Evolutionary conservation across 805 yeast genomes (phyloP), one percentile per base, ranked within the genome.

Genomic region (Saturnispora zaruensis): DNA sequence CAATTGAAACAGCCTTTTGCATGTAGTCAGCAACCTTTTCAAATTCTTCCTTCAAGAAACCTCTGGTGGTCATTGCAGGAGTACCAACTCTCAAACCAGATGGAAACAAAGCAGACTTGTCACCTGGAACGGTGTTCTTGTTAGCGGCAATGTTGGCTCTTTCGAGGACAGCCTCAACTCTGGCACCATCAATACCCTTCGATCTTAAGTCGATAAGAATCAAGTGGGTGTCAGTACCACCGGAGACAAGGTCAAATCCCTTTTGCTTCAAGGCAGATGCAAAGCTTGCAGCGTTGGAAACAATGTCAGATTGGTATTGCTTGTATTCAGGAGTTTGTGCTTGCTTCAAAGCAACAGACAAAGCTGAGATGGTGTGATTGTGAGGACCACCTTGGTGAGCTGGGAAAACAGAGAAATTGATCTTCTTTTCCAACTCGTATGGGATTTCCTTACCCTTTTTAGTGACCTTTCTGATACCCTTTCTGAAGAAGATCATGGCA

Each of bases 381-480:
- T 93, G 98, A 62, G 99, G 99, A 68, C 99, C 99, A 77, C 99
- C 99, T 77, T 93, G 99, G 73, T 93, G 99, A 59, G 96, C 99
- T 63, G 99, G 99, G 91, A 93, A 93, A 49, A 93, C 99, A 8
- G 97, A 89, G 71, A 93, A 93, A 78, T 93, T 93, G 73, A 93
- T 90, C 68, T 87, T 87, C 70, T 81, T 84, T 72, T 93, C 98
- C 69, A 93, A 81, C 62, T 93, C 97, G 71, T 90, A 93, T 52
- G 75, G 72, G 52, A 88, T 74, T 72, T 89, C 96, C 74, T 88
- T 87, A 64, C 98, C 98, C 62, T 88, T 86, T 76, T 90, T 89
- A 65, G 86, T 85, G 58, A 82, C 80, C 53, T 84, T 81, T 78
- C 96, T 82, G 53, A 90, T 81, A 62, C 99, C 99, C 70, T 84